Conservation (phyloP, 2,329 filamentous ascomycete genomes). For the Cladosporium sp. region DNA sequence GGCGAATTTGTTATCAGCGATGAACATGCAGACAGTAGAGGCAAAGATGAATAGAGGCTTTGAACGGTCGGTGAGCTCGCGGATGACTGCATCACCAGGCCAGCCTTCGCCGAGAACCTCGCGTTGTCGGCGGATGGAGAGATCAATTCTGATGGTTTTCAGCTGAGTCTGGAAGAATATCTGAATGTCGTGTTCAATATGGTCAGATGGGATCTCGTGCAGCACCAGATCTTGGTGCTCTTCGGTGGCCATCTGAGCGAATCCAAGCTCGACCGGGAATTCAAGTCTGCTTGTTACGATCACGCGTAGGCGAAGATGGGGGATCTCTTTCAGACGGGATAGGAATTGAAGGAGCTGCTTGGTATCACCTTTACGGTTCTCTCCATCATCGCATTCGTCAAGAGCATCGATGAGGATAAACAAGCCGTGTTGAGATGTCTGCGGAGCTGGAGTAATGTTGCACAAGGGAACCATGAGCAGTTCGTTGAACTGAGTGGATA, state of each 20-base stretch:
- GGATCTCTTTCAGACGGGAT: conserved; percentile 11
- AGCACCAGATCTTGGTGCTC: conserved; percentile 20
- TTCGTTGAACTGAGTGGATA: conserved; percentile 14
- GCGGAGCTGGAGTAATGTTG: neutral
- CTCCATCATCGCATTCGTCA: conserved; percentile 29
- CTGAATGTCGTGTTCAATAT: conserved; percentile 28
- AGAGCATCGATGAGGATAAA: conserved; percentile 29
- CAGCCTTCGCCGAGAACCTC: too few species aligned
- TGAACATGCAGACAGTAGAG: neutral
- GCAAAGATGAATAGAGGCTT: neutral
- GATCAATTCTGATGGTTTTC: neutral
- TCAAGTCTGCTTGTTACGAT: conserved; percentile 26
- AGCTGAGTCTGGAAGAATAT: conserved; percentile 19
- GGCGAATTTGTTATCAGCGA: neutral
- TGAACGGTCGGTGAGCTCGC: neutral
- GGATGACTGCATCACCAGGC: too few species aligned
- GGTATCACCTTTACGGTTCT: conserved; percentile 10
- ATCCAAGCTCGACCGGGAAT: conserved; percentile 19
- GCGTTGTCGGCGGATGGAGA: too few species aligned
- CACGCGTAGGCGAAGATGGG: conserved; percentile 15
- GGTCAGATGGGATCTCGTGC: conserved; percentile 18
- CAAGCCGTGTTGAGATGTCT: too few species aligned
- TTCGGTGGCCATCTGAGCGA: conserved; percentile 11
- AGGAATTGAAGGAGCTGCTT: conserved; percentile 17
- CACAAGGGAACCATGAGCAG: conserved; percentile 14